Conservation (phyloP, 1,139 yeast species). For the Keqinozyma sinolaborantium region DNA sequence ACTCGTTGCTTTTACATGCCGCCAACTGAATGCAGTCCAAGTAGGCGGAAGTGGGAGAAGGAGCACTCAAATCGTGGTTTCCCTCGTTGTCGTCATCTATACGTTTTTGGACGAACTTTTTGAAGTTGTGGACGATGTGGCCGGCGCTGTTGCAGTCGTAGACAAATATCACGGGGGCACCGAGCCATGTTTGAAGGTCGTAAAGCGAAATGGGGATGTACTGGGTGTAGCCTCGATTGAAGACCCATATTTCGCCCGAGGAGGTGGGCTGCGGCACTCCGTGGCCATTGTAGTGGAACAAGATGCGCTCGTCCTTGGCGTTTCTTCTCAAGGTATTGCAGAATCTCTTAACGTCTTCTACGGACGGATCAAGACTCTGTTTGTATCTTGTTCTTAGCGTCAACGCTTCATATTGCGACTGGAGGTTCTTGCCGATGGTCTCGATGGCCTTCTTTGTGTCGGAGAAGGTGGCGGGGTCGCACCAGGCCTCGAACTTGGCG, state of each 20-base stretch:
- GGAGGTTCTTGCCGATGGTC: slow-evolving; percentile 83
- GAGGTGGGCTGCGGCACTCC: slow-evolving; percentile 98
- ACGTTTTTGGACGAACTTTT: slow-evolving; percentile 85
- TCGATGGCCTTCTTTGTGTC: slow-evolving; percentile 93
- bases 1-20: slow-evolving; percentile 84
- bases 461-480: slow-evolving; percentile 79
- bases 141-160: slow-evolving; percentile 97
- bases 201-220: slow-evolving; percentile 92
- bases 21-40: slow-evolving; percentile 91
- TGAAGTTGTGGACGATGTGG: slow-evolving; percentile 84
- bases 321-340: slow-evolving; percentile 85
- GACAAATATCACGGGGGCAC: slow-evolving; percentile 95
- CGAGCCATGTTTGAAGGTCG: slow-evolving; percentile 94
- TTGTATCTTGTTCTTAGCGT: slow-evolving; percentile 87
- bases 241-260: slow-evolving; percentile 99
- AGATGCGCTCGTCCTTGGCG: slow-evolving; percentile 85
- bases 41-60: slow-evolving; percentile 67
- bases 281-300: slow-evolving; percentile 96
- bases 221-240: slow-evolving; percentile 94
- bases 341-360: slow-evolving; percentile 90
- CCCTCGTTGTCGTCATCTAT: slow-evolving; percentile 83
- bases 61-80: slow-evolving; percentile 60
- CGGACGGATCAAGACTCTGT: slow-evolving; percentile 90
- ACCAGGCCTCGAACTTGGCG: slow-evolving; percentile 91
- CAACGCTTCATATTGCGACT: slow-evolving; percentile 83